Evolutionary conservation across 305 asterid species (phyloP), one percentile per base, ranked within the genome.

Genomic region (Coffea humblotiana): DNA sequence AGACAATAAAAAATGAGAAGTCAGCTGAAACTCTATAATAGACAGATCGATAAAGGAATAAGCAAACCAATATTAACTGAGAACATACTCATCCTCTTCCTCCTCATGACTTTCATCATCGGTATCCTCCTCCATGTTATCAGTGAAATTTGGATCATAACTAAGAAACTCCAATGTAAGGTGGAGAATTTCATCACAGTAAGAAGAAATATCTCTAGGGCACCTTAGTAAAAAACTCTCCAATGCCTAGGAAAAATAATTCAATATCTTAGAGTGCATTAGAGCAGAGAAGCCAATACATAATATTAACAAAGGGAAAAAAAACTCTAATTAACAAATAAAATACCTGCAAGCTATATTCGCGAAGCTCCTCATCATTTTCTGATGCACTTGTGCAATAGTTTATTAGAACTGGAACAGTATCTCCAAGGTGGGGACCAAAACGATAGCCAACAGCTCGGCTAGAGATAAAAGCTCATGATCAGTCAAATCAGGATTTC

Each of bases 401-500:
- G 87, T 83, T 87, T 61, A 96, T 87, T 75, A 96, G 85, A 79
- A 96, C 83, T 45, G 98, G 98, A 82, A 96, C 98, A 32, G 98
- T 87, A 72, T 96, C 99, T 86, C 95, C 98, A 76, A 96, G 98
- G 86, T 94, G 97, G 67, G 98, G 93, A 84, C 98, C 99, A 90
- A 96, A 96, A 78, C 98, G 99, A 83, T 96, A 94, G 74, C 99
- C 99, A 88, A 96, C 99, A 83, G 99, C 93, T 85, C 98, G 98
- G 82, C 99, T 96, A 75, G 64, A 65, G 43, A 79, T 37, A 37
- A 19, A 69, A 74, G 43, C 16, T 25, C 48, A 76, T 32, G 27
- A 23, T 72, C n/a, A 9, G 16, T 75, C 77, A 40, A 71, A 35
- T 11, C 16, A 37, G 51, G 18, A 56, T n/a, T 56, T 3, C 54